Base-by-base conservation (phyloP, 2,329 filamentous ascomycete species). In the Pseudogymnoascus sp. region DNA sequence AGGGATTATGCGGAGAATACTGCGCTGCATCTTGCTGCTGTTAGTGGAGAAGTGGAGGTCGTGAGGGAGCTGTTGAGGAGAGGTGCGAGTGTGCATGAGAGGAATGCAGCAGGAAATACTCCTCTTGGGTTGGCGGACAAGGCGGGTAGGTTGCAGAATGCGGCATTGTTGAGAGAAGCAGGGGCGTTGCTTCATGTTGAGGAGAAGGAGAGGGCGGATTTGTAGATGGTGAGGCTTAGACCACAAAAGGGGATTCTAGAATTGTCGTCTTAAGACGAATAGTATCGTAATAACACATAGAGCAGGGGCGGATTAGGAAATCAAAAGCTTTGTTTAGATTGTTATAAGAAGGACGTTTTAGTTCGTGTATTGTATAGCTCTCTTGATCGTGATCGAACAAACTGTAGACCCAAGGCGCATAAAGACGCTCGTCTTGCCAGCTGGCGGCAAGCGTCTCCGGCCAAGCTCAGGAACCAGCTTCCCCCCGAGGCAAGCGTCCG, bases 71-170 rank as follows among this genome's bases (percentile, higher is more conserved):
- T 90, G 57, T 78, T 90, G 11, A 78, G 78, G 45, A 78, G 81
- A 19, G 87, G 87, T 6, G 85, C 85, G n/a, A 87, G 85, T 70
- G 86, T 90, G 5, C 87, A 90, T 72, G 80, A 81, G 45, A 77
- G 86, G 45, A 90, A 89, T 73, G 77, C 81, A 60, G 86, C 85
- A 8, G 82, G 87, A 69, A 87, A 88, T 73, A 88, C 86, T 3
- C 84, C 87, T 8, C 77, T 90, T 11, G 88, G 85, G 71, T 77
- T 89, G 11, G 86, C 87, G 4, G 80, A 81, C 68, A 79, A 85
- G 72, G 80, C 80, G 41, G 83, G 83, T 2, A 83, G 83, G 61
- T 74, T 76, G 4, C 81, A 80, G 63, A 81, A 80, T 63, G 83
- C 84, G 0, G 74, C 76, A 61, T 71, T 89, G 64, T 74, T 90